These are phyloP conservation scores for Fusarium sp. DNA, from an alignment of 2,329 filamentous ascomycete species.

Conservation along the genomic window DNA sequence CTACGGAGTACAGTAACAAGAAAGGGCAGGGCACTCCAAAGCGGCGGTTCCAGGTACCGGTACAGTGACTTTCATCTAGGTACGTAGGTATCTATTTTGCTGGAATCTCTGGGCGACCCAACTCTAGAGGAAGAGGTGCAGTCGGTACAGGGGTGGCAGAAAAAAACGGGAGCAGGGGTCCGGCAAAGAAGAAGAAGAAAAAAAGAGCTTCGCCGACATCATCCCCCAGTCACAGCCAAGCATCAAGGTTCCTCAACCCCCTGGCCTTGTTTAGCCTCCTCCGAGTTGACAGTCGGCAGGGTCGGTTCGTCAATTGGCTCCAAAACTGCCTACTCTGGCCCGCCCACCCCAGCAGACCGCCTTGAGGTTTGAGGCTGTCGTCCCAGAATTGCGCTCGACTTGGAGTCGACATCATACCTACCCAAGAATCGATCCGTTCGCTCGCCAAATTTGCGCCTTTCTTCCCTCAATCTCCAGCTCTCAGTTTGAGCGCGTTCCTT, in stretches of 20 bases:
- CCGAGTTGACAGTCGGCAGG: conserved; percentile 47
- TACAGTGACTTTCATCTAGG: conserved; percentile 42
- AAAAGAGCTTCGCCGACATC: conserved; percentile 42
- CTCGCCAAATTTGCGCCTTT: conserved; percentile 46
- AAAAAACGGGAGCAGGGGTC: conserved; percentile 49
- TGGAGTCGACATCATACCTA: conserved; percentile 49
- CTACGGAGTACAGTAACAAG: conserved; percentile 11
- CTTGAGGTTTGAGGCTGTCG: conserved; percentile 44
- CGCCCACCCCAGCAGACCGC: conserved; percentile 49
- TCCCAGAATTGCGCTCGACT: conserved; percentile 43
- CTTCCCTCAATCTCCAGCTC: conserved; percentile 34
- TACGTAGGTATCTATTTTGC: conserved; percentile 1
- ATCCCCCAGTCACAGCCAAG: conserved; percentile 46
- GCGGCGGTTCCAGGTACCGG: conserved; percentile 46
- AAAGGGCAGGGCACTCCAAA: neutral
- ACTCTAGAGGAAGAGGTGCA: conserved; percentile 9
- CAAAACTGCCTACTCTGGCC: conserved; percentile 39
- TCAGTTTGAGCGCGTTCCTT: conserved; percentile 36
- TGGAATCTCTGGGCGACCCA: conserved; percentile 20
- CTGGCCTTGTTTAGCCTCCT: conserved; percentile 48
- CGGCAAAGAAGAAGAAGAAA: conserved; percentile 17
- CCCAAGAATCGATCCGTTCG: conserved; percentile 42
- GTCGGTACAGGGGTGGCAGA: conserved; percentile 36
- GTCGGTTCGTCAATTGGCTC: conserved; percentile 50
- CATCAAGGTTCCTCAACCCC: conserved; percentile 46